A percentile compares a stretch with the other conserved stretches of the same genome.
These are phyloP conservation scores for Diaporthe longicolla DNA, from an alignment of 2,329 filamentous ascomycete genomes.

Conservation along the genomic window DNA sequence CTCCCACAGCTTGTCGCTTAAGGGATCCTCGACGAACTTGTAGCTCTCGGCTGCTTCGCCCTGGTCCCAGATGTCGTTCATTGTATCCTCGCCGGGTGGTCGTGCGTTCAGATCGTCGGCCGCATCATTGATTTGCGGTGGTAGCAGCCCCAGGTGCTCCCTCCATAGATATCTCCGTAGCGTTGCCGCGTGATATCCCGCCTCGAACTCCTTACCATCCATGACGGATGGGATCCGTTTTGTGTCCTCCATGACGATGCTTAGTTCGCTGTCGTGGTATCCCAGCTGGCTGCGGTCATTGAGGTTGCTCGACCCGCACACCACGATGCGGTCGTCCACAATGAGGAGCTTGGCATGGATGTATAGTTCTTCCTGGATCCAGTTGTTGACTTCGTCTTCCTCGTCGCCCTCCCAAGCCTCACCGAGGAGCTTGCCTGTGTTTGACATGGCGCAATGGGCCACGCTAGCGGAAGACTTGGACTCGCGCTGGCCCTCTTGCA, in stretches of 20 bases:
- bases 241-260: slow-evolving; percentile 90
- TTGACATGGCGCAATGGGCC: slow-evolving; percentile 87
- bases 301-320: slow-evolving; percentile 90
- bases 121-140: slow-evolving; percentile 79
- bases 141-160: slow-evolving; percentile 88
- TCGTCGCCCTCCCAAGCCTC: slow-evolving; percentile 83
- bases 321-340: slow-evolving; percentile 85
- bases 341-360: slow-evolving; percentile 94
- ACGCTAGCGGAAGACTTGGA: slow-evolving; percentile 64
- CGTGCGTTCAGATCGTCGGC: slow-evolving; percentile 79
- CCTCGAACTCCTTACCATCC: slow-evolving; percentile 82
- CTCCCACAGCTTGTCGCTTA: slow-evolving; percentile 76
- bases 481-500: slow-evolving; percentile 53
- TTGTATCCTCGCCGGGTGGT: slow-evolving; percentile 75
- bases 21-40: slow-evolving; percentile 78
- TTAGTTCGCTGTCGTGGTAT: slow-evolving; percentile 90
- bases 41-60: slow-evolving; percentile 75
- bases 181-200: slow-evolving; percentile 85
- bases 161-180: slow-evolving; percentile 88
- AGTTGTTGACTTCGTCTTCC: slow-evolving; percentile 85
- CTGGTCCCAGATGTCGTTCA: slow-evolving; percentile 73
- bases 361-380: slow-evolving; percentile 96
- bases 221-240: slow-evolving; percentile 79
- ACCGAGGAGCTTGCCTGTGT: slow-evolving; percentile 70
- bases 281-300: slow-evolving; percentile 93